Evolutionary conservation across 495 filamentous ascomycete genomes (phyloP).

Genomic region (Hypoxylon fragiforme): DNA sequence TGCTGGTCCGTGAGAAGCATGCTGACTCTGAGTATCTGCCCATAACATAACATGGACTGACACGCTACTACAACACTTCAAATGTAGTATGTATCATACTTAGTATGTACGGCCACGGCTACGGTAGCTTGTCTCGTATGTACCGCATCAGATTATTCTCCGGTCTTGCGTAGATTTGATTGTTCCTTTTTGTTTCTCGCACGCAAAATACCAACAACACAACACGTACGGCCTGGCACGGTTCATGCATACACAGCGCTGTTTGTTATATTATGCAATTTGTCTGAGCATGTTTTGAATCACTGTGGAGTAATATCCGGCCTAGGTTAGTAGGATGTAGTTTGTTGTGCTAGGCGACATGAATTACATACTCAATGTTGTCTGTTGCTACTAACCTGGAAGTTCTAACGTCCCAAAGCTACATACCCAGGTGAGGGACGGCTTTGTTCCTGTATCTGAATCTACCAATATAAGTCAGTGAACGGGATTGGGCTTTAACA

Average conservation of each 20-base stretch:
- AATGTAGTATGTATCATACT: slow-evolving; percentile 11
- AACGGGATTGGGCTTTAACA: slow-evolving; percentile 9
- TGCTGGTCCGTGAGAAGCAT: slow-evolving; percentile 17
- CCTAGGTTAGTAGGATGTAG: slow-evolving; percentile 7
- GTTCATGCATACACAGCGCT: slow-evolving; percentile 12
- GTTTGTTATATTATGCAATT: slow-evolving; percentile 13
- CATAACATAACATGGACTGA: slow-evolving; percentile 34
- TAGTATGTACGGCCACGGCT: not conserved
- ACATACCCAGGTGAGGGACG: too few relatives aligned
- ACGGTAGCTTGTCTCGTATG: slow-evolving; percentile 2
- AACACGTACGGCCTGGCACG: slow-evolving; percentile 8
- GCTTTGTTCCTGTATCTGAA: slow-evolving; percentile 23
- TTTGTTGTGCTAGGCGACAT: slow-evolving; percentile 22
- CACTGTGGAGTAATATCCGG: slow-evolving; percentile 13
- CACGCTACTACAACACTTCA: slow-evolving; percentile 2
- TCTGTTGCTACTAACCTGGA: not conserved
- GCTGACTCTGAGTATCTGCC: slow-evolving; percentile 29
- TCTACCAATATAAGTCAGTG: not conserved
- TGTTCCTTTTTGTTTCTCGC: slow-evolving; percentile 13
- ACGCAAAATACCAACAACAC: slow-evolving; percentile 16
- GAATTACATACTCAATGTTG: too few relatives aligned
- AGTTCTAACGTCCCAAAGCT: too few relatives aligned
- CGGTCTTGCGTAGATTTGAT: slow-evolving; percentile 2
- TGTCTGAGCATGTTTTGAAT: slow-evolving; percentile 18
- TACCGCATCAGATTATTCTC: not conserved